Evolutionary conservation across 2,329 filamentous ascomycete genomes (phyloP).

Genomic region (Teratosphaeria nubilosa): DNA sequence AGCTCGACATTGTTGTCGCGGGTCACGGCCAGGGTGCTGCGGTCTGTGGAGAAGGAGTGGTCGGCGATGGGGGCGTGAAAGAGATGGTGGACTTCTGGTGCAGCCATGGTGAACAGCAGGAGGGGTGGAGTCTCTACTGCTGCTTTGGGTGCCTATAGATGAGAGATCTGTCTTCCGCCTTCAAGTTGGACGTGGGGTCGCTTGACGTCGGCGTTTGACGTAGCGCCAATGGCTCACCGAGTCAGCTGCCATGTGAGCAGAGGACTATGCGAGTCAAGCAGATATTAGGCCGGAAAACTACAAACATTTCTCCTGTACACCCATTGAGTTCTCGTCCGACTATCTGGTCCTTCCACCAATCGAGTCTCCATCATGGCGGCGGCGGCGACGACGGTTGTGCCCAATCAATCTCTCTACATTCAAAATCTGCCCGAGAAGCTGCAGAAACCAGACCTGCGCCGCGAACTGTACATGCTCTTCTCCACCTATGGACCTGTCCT

Average conservation of each 20-base stretch:
- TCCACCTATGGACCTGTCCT: conserved; percentile 87
- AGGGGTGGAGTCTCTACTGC: conserved; percentile 88
- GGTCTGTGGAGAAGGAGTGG: conserved; percentile 95
- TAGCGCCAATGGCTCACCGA: not conserved
- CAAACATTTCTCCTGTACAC: not conserved
- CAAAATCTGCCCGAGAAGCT: conserved; percentile 85
- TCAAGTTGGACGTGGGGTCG: not conserved
- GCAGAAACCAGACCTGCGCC: conserved; percentile 76
- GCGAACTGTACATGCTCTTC: conserved; percentile 85
- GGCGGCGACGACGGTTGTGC: not conserved
- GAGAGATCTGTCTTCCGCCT: not conserved
- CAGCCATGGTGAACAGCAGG: conserved; percentile 68
- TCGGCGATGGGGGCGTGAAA: conserved; percentile 95
- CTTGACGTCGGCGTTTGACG: conserved; percentile 1
- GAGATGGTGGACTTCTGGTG: conserved; percentile 88
- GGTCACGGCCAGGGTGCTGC: conserved; percentile 76
- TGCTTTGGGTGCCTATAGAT: conserved; percentile 23
- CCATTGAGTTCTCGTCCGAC: not conserved
- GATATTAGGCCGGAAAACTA: not conserved
- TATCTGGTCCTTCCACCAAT: not conserved
- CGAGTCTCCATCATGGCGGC: not conserved
- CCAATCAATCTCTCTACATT: conserved; percentile 62
- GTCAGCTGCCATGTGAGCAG: not conserved
- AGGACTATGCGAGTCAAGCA: not conserved
- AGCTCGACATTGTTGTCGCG: conserved; percentile 86